Evolutionary conservation across 2,329 filamentous ascomycete genomes (phyloP), one percentile per base, ranked within the genome.

Genomic region (Phialophora verrucosa): DNA sequence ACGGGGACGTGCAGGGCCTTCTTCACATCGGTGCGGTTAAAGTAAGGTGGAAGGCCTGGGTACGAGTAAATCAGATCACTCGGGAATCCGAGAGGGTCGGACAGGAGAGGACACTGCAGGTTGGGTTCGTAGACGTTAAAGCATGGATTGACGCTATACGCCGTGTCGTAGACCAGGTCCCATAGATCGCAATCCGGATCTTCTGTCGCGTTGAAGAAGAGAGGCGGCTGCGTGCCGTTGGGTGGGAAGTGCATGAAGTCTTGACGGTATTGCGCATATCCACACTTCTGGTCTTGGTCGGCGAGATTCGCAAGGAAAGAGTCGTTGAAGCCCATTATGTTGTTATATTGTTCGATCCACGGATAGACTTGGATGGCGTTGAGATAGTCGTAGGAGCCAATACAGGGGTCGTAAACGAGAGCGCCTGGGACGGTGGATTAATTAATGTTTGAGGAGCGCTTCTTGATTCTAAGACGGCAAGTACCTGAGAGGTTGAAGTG

Each of bases 101-200:
- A 91, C 1, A 85, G 80, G 1, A 88, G 71, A 0, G 91, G 91
- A 75, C 91, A 94, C n/a, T 87, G 89, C 6, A 86, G 87, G 4
- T 86, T 86, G 17, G 93, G 85, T 53, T 90, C 86, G 78, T 93
- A 94, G 6, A 91, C 80, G 75, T 92, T 87, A 78, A 90, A 95
- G 80, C 91, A 95, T 0, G 91, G 91, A 78, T 95, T 95, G 31
- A 69, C 64, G 20, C 44, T 54, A 47, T 69, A 69, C 6, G 67
- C 67, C 29, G 58, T 65, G 7, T 63, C 27, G 62, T 69, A 69
- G 23, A 86, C 77, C 1, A 79, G 74, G 55, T 65, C 51, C 64
- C 64, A 70, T 6, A 64, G 32, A 50, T 70, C 66, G 56, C 68
- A 70, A 49, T 67, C 66, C 7, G 66, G 63, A 35, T 70, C 62